phyloP scores from a whole-genome alignment of 2,329 filamentous ascomycete genomes.

The Xylaria sp. region DNA sequence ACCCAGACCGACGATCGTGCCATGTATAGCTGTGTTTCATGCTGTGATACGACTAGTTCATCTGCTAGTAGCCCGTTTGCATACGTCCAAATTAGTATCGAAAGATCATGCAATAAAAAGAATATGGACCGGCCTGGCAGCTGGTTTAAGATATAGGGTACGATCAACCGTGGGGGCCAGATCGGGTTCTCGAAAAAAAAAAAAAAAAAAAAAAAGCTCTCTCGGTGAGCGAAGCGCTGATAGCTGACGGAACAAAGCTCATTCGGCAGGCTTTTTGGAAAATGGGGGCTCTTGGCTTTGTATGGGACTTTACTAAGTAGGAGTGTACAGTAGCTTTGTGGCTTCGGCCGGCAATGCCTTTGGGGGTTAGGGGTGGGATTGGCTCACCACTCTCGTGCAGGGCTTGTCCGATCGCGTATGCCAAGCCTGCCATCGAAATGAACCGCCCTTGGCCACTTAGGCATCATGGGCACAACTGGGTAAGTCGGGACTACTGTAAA shows the following conservation, averaged over 20 bases:
- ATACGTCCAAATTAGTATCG: constrained; percentile 18
- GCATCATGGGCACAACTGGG: not conserved
- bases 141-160: constrained; percentile 9
- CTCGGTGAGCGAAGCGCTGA: constrained; percentile 36
- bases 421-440: constrained; percentile 29
- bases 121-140: not conserved
- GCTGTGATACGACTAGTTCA: constrained; percentile 36
- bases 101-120: constrained; percentile 11
- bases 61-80: constrained; percentile 24
- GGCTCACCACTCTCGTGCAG: not conserved
- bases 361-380: constrained; percentile 11
- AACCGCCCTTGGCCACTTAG: constrained; percentile 9
- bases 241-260: constrained; percentile 12
- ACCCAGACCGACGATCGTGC: constrained; percentile 7
- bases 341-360: constrained; percentile 31
- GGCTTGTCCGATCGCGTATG: constrained; percentile 13
- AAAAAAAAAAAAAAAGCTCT: constrained; percentile 12
- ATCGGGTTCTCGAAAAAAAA: constrained; percentile 27
- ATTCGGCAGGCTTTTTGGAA: constrained; percentile 24
- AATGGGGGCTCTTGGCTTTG: constrained; percentile 15
- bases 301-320: not conserved
- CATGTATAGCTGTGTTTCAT: constrained; percentile 23
- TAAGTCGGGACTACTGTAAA: constrained; percentile 10
- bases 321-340: constrained; percentile 7
- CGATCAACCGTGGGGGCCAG: constrained; percentile 16